Base-by-base conservation (phyloP, 176 grass and related monocot species). In the Carex cristatella region DNA sequence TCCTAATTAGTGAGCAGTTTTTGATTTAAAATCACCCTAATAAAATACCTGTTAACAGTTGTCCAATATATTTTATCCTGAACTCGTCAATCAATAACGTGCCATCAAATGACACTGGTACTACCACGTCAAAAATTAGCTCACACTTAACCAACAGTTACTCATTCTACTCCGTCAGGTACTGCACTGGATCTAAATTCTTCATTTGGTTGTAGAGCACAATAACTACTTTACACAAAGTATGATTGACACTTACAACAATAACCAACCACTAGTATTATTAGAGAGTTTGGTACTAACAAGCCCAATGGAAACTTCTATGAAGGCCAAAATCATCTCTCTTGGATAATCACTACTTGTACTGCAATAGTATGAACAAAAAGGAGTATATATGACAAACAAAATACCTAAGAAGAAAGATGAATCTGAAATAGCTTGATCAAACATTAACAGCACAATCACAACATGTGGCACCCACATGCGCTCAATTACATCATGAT, bases 351-450 rank as follows among this genome's bases (percentile, higher is more conserved):
- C 19, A 44, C 42, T 44, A 15, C 46, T 53, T n/a, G 12, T 61
- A 7, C 15, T 61, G 4, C 18, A 16, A 61, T 61, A 31, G 49
- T 55, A 55, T 31, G 11, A 76, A 76, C 4, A 16, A 16, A 16
- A 9, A 55, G 1, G 27, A 55, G 72, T 76, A 73, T 8, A 49
- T 73, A 55, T 31, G 23, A 15, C 28, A 72, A 79, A 78, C 74
- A 57, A 37, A 79, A 58, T 32, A 37, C 6, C 53, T 16, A 4
- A 16, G 7, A 78, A 18, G 18, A 33, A 79, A 57, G 7, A 57
- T 75, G 46, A 75, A 75, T 75, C 71, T 75, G 18, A 75, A 75
- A 23, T 53, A 27, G 53, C 46, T 30, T 75, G 71, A 75, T 75
- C 6, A 58, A 79, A 57, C 51, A 78, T 79, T 79, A 57, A 58